Percentiles rank a stretch among this genome's conserved stretches.
phyloP scores from a whole-genome alignment of 2,329 filamentous ascomycete species.

The Boeremia lycopersici region DNA sequence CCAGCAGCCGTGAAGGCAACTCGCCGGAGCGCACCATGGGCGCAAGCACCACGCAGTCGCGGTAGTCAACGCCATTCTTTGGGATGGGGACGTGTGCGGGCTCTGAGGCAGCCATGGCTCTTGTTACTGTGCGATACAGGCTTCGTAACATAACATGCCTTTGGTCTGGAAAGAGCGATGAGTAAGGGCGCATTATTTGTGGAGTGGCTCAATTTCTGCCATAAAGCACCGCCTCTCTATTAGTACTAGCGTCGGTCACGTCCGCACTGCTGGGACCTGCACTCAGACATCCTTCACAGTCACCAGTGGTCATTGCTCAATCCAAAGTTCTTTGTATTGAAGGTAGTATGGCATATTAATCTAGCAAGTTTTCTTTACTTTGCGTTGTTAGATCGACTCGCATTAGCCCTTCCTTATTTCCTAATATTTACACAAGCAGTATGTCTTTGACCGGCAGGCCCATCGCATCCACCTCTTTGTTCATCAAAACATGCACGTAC shows the following conservation, averaged over 20 bases:
- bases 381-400: no score
- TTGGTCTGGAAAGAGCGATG: background rate
- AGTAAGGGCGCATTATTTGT: background rate
- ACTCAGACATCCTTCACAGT: background rate
- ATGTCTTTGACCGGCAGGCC: background rate
- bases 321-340: no score
- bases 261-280: background rate
- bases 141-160: constrained; percentile 50
- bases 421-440: background rate
- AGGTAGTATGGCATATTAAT: no score
- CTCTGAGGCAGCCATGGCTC: constrained; percentile 38
- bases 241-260: background rate
- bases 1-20: constrained; percentile 83
- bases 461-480: background rate
- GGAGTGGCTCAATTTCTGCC: constrained; percentile 11
- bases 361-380: no score
- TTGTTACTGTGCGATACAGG: constrained; percentile 34
- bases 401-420: no score
- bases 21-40: constrained; percentile 99
- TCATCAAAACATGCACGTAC: constrained; percentile 7
- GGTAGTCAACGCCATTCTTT: constrained; percentile 86
- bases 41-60: constrained; percentile 90
- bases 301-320: background rate
- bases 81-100: constrained; percentile 78
- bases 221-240: constrained; percentile 1